Base-by-base conservation (phyloP, 2,329 filamentous ascomycete genomes). In the Capronia americana region DNA sequence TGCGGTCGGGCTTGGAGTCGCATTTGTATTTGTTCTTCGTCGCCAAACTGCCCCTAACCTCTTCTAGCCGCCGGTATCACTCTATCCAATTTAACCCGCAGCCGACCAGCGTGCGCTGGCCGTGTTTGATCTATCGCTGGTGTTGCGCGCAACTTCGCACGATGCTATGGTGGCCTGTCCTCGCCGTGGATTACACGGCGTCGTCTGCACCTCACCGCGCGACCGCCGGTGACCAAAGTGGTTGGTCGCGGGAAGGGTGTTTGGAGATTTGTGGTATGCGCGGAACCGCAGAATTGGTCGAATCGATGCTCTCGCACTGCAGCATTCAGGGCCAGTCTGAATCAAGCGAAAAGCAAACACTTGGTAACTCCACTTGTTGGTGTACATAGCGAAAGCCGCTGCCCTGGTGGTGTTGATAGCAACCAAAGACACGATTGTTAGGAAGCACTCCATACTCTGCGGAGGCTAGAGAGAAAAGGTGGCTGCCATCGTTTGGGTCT, bases 81-180 rank as follows among this genome's bases (percentile, higher is more conserved):
- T 28, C 51, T 38, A 20, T 58, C 41, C 66, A 69, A 69, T 69
- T 57, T 65, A n/a, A 65, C 50, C 34, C 24, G 34, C 34, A 59
- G 48, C 34, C 41, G 62, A 30, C 30, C 62, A 65, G 34, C 50
- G 32, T 55, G 54, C 57, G 53, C 54, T 61, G 61, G 32, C 26
- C n/a, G 60, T 61, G 64, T 63, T 64, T 60, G 55, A 67, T 56
- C 56, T 51, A 57, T 60, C 65, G 60, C 60, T 64, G 65, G 61
- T 61, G 61, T 57, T 61, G 60, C 65, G 34, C 44, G 60, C 48
- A 63, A 32, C 30, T 58, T 50, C 46, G 14, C 61, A 24, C n/a
- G 20, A 30, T 28, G 56, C 7, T 34, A 14, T 54, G 20, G 44
- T 12, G 32, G 55, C 55, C 55, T 51, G 44, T 59, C 32, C 24